phyloP scores from a whole-genome alignment of 2,329 filamentous ascomycete genomes.

The Cordyceps farinosa region DNA sequence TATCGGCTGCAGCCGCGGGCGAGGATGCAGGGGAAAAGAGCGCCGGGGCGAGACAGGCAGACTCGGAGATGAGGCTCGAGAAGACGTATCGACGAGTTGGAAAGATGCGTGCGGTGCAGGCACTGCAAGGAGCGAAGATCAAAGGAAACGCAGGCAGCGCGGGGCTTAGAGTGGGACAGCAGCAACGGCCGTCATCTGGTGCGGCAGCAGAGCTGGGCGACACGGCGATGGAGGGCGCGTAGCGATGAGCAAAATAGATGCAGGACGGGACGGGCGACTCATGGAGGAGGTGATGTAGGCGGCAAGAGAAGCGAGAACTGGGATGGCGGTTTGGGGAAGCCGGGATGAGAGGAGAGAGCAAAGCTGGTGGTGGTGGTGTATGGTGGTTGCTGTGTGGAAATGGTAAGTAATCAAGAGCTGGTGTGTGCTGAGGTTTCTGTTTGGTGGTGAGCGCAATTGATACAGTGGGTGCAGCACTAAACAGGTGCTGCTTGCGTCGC shows the following conservation, averaged over 20 bases:
- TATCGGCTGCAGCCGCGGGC: slow-evolving; percentile 11
- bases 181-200: slow-evolving; percentile 25
- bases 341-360: not conserved
- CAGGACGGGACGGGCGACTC: slow-evolving; percentile 1
- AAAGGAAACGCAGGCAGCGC: slow-evolving; percentile 21
- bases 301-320: slow-evolving; percentile 3
- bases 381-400: slow-evolving; percentile 6
- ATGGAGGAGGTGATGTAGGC: slow-evolving; percentile 9
- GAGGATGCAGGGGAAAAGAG: not conserved
- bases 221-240: slow-evolving; percentile 17
- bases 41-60: not conserved
- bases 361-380: not conserved
- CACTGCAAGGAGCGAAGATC: not conserved
- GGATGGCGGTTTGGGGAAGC: not conserved
- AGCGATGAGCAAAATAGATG: slow-evolving; percentile 22
- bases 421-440: not conserved
- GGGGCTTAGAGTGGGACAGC: slow-evolving; percentile 26
- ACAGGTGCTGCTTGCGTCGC: too few species aligned
- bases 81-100: not conserved
- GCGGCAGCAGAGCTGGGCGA: slow-evolving; percentile 17
- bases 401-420: not conserved
- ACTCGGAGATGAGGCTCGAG: not conserved
- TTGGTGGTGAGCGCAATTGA: not conserved
- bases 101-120: not conserved
- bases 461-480: too few species aligned